Base-by-base conservation (phyloP, 768 basidiomycete genomes). In the Lyophyllum semitale region DNA sequence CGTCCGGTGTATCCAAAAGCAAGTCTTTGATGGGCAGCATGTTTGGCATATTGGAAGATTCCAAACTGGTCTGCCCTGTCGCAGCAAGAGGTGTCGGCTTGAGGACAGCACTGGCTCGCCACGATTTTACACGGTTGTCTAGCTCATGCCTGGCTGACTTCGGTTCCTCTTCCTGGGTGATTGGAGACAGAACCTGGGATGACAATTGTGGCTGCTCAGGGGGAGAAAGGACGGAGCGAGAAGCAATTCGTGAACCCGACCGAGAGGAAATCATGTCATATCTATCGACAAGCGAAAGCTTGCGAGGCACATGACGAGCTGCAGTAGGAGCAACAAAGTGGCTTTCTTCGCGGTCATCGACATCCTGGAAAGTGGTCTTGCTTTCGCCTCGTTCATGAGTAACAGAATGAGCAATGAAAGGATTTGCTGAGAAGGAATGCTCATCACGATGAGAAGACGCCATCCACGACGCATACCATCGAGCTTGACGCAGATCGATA, bases 391-490 rank as follows among this genome's bases (percentile, higher is more conserved):
- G 77, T 67, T 73, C 77, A 62, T 87, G 85, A 15, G 73, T 73
- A 20, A 80, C 50, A 1, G 79, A 78, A 29, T 80, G 78, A 5
- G 78, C 71, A 48, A 69, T 55, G 41, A 77, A 66, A 25, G 79
- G 66, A 38, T 68, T 65, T 7, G 69, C 70, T 27, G 75, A 71
- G 32, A 75, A 67, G 25, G 74, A 66, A 33, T 72, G 63, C 58
- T 84, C 84, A 35, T 81, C 75, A 57, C 78, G 63, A 49, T 73
- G 70, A 51, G 80, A 67, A n/a, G 79, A 75, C 1, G 79, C 74
- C 20, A 85, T 56, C 90, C 91, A 96, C 0, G 84, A 72, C 17
- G 83, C 73, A 62, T 85, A 90, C 93, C 93, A 95, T 26, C 83
- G 79, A 17, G 93, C 93, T 57, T 84, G 81, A 32, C 77, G 74